These are phyloP conservation scores for Rhododendron henanense DNA, from an alignment of 148 eudicot genomes.

Conservation along the genomic window DNA sequence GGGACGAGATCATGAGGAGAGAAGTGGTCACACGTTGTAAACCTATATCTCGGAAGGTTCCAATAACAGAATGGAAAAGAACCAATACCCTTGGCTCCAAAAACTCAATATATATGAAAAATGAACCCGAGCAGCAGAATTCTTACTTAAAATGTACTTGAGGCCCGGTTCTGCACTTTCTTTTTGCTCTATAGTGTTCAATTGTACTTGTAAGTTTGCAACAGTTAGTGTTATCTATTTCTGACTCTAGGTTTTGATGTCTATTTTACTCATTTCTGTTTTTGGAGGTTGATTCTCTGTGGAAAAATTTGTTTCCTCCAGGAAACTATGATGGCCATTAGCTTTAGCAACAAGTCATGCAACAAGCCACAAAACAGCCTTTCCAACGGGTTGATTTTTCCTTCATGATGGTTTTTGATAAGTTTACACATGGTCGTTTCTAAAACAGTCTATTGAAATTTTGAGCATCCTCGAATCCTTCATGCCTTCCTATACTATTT, in stretches of 20 bases:
- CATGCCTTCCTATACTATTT: background rate
- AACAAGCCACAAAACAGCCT: background rate
- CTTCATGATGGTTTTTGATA: background rate
- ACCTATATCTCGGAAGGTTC: background rate
- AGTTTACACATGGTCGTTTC: background rate
- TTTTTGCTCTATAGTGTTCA: background rate
- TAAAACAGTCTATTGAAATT: background rate
- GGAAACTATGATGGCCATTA: slow-evolving; percentile 72
- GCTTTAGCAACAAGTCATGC: slow-evolving; percentile 73
- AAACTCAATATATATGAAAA: background rate
- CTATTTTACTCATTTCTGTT: background rate
- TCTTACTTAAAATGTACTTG: background rate
- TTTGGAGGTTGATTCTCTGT: background rate
- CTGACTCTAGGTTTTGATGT: background rate
- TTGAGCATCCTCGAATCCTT: background rate
- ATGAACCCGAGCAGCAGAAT: background rate
- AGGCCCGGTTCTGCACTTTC: background rate
- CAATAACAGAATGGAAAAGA: background rate
- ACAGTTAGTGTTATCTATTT: background rate
- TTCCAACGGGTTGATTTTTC: background rate
- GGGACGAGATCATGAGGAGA: background rate
- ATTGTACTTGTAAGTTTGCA: background rate
- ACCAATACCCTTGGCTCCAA: background rate
- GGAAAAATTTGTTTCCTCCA: slow-evolving; percentile 18
- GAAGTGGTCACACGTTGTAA: background rate